Evolutionary conservation across 345 rosid species (phyloP), one percentile per base, ranked within the genome.

Genomic region (Sonneratia alba): DNA sequence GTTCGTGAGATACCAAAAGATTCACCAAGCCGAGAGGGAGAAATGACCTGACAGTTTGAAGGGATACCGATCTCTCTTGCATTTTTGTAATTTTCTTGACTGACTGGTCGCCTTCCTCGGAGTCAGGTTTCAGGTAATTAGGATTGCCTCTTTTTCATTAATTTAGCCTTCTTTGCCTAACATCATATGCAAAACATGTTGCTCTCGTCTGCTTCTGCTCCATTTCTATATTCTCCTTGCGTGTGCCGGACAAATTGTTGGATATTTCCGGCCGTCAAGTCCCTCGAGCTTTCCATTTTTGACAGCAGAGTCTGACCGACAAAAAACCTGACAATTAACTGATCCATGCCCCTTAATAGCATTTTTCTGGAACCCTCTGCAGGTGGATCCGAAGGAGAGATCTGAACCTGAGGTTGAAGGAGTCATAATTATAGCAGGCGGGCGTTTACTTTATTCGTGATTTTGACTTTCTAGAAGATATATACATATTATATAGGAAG

Each of bases 1-100:
- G 71, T 87, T 88, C 72, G 90, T 93, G 8, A 85, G 97, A 70
- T 86, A 88, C 65, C 88, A 84, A 49, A 94, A 87, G 84, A 84
- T 83, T 66, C 81, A 84, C 57, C 85, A 77, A 65, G 87, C 78
- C 74, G 87, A 82, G 73, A 83, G 96, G 75, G 73, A 79, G 74
- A 84, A 91, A 71, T 85, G 73, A 80, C 67, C 66, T 21, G 32
- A 22, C 27, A 18, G 11, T 27, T 27, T 34, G n/a, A 66, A 13
- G 12, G 67, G 61, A 45, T 32, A n/a, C 32, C 13, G 6, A 57
- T 57, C 37, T 32, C 37, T 56, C n/a, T 66, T 43, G 27, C 27
- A 13, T 22, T 48, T 16, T 47, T 47, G 36, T 38, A 43, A 9
- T 13, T 42, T 15, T 71, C 36, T 36, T 22, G 22, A 42, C 24